Conservation (phyloP, 805 yeast species). For the Starmerella bombicola region DNA sequence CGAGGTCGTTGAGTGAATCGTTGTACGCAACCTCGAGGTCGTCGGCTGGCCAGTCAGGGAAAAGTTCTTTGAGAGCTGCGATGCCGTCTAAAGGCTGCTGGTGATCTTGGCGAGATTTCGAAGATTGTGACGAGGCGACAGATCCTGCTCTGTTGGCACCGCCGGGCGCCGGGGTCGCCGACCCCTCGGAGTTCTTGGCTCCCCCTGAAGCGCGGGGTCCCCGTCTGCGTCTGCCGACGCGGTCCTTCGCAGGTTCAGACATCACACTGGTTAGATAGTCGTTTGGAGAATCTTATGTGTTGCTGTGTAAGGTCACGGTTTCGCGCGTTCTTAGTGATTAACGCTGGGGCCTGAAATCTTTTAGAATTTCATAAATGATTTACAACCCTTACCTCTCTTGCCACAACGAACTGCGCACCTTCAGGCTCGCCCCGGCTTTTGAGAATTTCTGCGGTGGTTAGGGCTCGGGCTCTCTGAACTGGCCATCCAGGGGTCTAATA, state of each 20-base stretch:
- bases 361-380: background rate
- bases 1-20: constrained; percentile 63
- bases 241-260: constrained; percentile 17
- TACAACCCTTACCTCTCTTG: too few relatives aligned
- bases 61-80: constrained; percentile 61
- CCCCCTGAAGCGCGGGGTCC: constrained; percentile 6
- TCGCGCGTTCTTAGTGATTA: background rate
- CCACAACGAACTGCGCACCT: too few relatives aligned
- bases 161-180: background rate
- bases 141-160: too few relatives aligned
- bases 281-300: background rate
- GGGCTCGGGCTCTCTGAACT: too few relatives aligned
- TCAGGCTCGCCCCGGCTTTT: too few relatives aligned
- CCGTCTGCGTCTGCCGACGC: constrained; percentile 12
- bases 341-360: background rate
- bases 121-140: too few relatives aligned
- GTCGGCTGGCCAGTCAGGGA: constrained; percentile 87
- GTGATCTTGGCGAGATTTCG: background rate
- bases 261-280: constrained; percentile 1
- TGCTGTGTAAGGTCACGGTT: background rate
- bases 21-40: constrained; percentile 65
- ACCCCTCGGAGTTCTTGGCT: background rate
- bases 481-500: too few relatives aligned
- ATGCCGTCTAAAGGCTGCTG: constrained; percentile 5
- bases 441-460: too few relatives aligned